Percentiles rank a stretch among this genome's conserved stretches.
These are phyloP conservation scores for Articulospora tetracladia DNA, from an alignment of 495 filamentous ascomycete species.

Conservation along the genomic window DNA sequence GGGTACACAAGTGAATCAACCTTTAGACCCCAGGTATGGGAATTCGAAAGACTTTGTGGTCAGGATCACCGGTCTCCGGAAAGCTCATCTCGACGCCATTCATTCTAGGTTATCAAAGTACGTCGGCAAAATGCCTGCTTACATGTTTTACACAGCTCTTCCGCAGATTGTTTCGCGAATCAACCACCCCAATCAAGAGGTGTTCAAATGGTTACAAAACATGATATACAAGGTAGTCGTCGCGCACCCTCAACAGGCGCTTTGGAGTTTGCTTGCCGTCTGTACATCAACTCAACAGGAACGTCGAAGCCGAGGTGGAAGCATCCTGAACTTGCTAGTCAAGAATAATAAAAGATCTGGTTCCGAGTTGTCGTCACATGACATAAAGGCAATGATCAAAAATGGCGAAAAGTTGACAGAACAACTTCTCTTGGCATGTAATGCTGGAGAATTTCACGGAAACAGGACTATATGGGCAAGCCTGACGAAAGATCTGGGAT, in stretches of 20 bases:
- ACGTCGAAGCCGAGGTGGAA: conserved; percentile 46
- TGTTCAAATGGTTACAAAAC: conserved; percentile 67
- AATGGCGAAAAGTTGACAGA: conserved; percentile 81
- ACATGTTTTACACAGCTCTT: conserved; percentile 86
- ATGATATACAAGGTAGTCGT: conserved; percentile 81
- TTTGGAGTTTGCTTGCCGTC: conserved; percentile 88
- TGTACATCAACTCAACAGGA: conserved; percentile 53
- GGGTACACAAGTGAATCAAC: conserved; percentile 65
- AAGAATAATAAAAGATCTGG: conserved; percentile 28
- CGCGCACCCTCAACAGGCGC: conserved; percentile 79
- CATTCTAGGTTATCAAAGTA: conserved; percentile 72
- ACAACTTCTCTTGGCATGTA: conserved; percentile 76
- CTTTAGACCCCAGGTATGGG: conserved; percentile 63
- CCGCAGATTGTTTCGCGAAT: conserved; percentile 92
- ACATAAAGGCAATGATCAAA: conserved; percentile 68
- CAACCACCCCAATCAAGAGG: conserved; percentile 71
- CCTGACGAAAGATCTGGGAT: conserved; percentile 69
- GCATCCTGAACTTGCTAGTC: conserved; percentile 43
- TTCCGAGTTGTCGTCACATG: conserved; percentile 15
- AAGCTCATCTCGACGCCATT: conserved; percentile 63
- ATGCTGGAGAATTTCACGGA: conserved; percentile 64
- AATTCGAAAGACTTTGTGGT: conserved; percentile 52
- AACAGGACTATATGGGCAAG: conserved; percentile 63
- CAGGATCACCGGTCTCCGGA: conserved; percentile 35
- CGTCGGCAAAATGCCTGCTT: conserved; percentile 71